These are phyloP conservation scores for Musa schizocarpa DNA, from an alignment of 176 grass and related monocot species.

Conservation along the genomic window DNA sequence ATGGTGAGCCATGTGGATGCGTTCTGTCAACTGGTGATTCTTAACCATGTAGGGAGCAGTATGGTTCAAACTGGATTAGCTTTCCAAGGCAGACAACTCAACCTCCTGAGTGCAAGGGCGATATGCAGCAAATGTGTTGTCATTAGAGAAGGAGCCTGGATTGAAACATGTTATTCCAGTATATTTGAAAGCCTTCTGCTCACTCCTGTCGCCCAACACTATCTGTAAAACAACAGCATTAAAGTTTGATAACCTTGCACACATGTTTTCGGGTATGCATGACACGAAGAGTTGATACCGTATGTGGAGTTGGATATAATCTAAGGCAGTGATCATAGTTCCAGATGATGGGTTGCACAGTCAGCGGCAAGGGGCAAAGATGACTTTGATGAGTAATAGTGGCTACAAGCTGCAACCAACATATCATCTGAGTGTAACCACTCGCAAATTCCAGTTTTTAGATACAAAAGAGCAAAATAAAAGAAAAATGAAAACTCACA, in stretches of 20 bases:
- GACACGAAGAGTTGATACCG: constrained; percentile 36
- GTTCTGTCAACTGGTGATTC: not conserved
- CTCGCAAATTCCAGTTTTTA: not conserved
- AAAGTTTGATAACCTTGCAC: not conserved
- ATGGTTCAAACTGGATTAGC: constrained; percentile 18
- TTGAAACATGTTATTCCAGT: constrained; percentile 96
- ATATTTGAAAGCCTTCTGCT: constrained; percentile 97
- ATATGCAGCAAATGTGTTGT: constrained; percentile 81
- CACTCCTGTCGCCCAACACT: constrained; percentile 81
- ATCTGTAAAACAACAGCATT: constrained; percentile 51
- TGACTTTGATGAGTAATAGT: constrained; percentile 97
- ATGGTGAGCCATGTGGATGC: not conserved
- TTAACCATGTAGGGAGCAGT: too few relatives aligned
- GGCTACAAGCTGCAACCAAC: constrained; percentile 64
- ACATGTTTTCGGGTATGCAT: constrained; percentile 4
- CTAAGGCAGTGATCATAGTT: constrained; percentile 95
- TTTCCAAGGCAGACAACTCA: constrained; percentile 81
- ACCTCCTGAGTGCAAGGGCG: constrained; percentile 89
- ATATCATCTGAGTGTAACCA: not conserved
- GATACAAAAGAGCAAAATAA: not conserved
- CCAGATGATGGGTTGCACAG: constrained; percentile 95
- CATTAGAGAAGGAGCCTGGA: constrained; percentile 80
- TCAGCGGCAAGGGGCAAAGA: constrained; percentile 93
- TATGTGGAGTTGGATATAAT: constrained; percentile 85
- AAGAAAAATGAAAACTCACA: constrained; percentile 24